Base-by-base conservation (phyloP, 306 rosid genomes). In the Cicer pinnatifidum region DNA sequence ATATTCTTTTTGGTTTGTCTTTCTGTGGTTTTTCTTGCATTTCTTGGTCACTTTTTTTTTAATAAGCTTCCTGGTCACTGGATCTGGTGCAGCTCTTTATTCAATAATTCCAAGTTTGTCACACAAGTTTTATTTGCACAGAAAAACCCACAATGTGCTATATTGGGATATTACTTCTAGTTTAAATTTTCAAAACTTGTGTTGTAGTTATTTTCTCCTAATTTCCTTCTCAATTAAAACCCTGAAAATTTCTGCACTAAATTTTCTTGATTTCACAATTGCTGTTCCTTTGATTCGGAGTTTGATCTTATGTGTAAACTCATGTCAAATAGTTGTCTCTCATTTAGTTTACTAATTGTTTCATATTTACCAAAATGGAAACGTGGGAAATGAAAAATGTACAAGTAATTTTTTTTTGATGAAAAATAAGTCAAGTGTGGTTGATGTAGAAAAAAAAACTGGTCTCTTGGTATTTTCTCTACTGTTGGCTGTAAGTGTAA, bases 1-100 rank as follows among this genome's bases (percentile, higher is more conserved):
- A 78, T 75, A 58, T 37, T 59, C 50, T 75, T 69, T 75, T 69
- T 57, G 15, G 50, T 38, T 66, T 76, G 54, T 60, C 38, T 75
- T 48, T 23, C 15, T 23, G 59, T 48, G 60, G 17, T 39, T 67
- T 70, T 40, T 19, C 38, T 72, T 72, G 73, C 71, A 17, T 69
- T 82, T 69, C 37, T 44, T 52, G 8, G 4, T 19, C 45, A 44
- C 51, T 17, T 48, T 28, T 28, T 28, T 28, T 28, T 28, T 28
- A 3, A 28, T 28, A 28, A 28, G 35, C 35, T 82, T 69, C 37
- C 39, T 52, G 8, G 6, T 19, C 51, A 44, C 51, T 56, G 38
- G 44, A 66, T 70, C 56, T 61, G 56, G 33, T 61, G 59, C 10
- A 9, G 54, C 35, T 63, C 43, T 85, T 62, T 56, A 57, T 57